Evolutionary conservation across 169 alveolate species (phyloP), one percentile per base, ranked within the genome.

Genomic region (Plasmodium inui): DNA sequence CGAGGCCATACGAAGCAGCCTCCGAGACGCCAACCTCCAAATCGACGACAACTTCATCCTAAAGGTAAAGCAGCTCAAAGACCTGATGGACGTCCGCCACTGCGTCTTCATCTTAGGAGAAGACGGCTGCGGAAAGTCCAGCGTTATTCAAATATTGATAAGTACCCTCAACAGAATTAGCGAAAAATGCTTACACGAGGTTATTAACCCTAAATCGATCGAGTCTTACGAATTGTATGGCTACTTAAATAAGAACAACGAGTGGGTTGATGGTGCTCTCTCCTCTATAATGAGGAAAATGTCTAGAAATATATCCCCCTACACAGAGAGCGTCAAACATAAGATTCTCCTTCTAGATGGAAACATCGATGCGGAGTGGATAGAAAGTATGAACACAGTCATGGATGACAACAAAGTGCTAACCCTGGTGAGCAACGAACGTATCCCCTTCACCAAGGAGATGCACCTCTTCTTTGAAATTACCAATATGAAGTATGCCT

Each of bases 331-430:
- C 41, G 98, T 97, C 86, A 97, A 93, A 84, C 97, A 96, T 91
- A 97, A 99, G 84, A 98, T 98, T 98, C 96, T 98, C 92, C 96
- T 99, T 84, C 96, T 98, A 55, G 99, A 99, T 95, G 99, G 99
- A 26, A 99, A 98, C 95, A 98, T 99, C 55, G 99, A 99, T 91
- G 99, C 99, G n/a, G 98, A 98, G 74, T 99, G 99, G 99, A 98
- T 98, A 78, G 99, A 99, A 96, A 97, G 98, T 30, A 97, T 98
- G 97, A 99, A 99, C 96, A 98, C 99, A 44, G 99, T 98, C 71
- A 98, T 99, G 98, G 99, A 99, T 95, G 99, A 99, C 96, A 99
- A 99, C 96, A 98, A 98, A 92, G 98, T 98, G 32, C 97, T 99
- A 19, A 99, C 99, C 12, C 96, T 98, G 53, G 98, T 98, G 34